Conservation (phyloP, 73 alveolate genomes). For the Durusdinium trenchii region DNA sequence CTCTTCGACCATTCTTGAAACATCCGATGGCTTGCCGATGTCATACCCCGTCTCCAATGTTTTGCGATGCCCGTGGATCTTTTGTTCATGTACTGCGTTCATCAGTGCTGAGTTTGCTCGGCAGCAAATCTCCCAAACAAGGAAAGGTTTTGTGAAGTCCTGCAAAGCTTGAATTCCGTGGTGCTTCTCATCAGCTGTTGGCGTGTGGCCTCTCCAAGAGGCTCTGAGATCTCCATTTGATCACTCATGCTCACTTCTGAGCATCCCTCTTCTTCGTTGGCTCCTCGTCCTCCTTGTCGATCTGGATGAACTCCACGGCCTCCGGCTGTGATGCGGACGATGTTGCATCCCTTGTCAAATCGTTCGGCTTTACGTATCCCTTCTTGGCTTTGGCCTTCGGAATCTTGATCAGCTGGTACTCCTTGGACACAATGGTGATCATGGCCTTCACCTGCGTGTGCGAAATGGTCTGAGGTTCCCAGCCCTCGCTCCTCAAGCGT, state of each 20-base stretch:
- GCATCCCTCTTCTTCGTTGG: neutral
- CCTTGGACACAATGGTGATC: conserved; percentile 31
- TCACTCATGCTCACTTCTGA: neutral
- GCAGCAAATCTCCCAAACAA: neutral
- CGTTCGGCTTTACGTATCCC: neutral
- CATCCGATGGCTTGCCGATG: neutral
- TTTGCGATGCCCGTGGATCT: neutral
- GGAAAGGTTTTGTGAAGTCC: neutral
- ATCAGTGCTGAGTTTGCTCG: neutral
- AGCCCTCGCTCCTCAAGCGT: neutral
- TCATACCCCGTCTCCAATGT: neutral
- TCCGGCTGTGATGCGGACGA: no score
- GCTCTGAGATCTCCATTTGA: neutral
- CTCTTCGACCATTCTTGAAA: neutral
- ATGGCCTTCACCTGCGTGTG: conserved; percentile 7
- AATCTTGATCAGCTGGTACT: neutral
- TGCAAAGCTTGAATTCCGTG: conserved; percentile 34
- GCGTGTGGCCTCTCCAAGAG: neutral
- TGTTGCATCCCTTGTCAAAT: neutral
- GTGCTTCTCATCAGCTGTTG: neutral
- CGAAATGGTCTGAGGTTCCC: neutral
- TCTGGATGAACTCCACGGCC: neutral
- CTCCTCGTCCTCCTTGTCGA: neutral
- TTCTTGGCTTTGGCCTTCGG: neutral
- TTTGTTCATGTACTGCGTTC: neutral